A percentile compares a stretch with the other conserved stretches of the same genome.
These are phyloP conservation scores for Boletellus ananiceps DNA, from an alignment of 768 basidiomycete species.

Conservation along the genomic window DNA sequence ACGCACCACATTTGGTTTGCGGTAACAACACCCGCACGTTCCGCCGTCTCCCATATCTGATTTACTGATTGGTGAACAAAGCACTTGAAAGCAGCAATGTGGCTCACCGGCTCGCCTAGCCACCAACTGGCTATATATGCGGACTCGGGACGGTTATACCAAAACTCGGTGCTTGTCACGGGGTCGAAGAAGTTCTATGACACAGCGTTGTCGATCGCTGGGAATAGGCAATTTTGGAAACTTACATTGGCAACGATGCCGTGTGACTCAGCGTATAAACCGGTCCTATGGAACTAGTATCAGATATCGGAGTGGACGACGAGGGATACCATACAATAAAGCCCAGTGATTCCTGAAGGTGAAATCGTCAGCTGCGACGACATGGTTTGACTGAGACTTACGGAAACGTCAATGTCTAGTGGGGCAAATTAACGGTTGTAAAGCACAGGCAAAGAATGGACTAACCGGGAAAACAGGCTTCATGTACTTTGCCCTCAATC, in stretches of 20 bases:
- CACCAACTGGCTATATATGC: constrained; percentile 77
- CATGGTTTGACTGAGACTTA: constrained; percentile 37
- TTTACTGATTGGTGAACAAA: background rate
- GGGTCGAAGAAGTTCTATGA: constrained; percentile 87
- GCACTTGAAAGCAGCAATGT: constrained; percentile 1
- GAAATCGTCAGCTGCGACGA: constrained; percentile 1
- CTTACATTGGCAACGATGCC: constrained; percentile 86
- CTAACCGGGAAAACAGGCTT: constrained; percentile 82
- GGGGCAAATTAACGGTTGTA: constrained; percentile 2
- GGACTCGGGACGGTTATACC: constrained; percentile 60
- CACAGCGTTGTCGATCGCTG: background rate
- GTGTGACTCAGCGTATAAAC: constrained; percentile 84
- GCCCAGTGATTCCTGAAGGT: constrained; percentile 82
- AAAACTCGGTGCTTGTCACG: constrained; percentile 52
- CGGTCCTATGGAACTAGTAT: constrained; percentile 58
- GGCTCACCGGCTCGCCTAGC: constrained; percentile 81
- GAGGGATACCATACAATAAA: constrained; percentile 52
- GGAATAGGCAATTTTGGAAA: background rate
- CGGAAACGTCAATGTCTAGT: constrained; percentile 85
- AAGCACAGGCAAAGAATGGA: constrained; percentile 27
- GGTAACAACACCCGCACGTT: constrained; percentile 63
- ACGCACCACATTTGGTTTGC: constrained; percentile 92
- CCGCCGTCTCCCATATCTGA: constrained; percentile 90
- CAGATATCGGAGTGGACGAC: background rate
- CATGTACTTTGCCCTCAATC: constrained; percentile 85